Percentiles rank a stretch among this genome's conserved stretches.
These are phyloP conservation scores for Setaria italica DNA, from an alignment of 202 grass and related monocot genomes.

Conservation along the genomic window DNA sequence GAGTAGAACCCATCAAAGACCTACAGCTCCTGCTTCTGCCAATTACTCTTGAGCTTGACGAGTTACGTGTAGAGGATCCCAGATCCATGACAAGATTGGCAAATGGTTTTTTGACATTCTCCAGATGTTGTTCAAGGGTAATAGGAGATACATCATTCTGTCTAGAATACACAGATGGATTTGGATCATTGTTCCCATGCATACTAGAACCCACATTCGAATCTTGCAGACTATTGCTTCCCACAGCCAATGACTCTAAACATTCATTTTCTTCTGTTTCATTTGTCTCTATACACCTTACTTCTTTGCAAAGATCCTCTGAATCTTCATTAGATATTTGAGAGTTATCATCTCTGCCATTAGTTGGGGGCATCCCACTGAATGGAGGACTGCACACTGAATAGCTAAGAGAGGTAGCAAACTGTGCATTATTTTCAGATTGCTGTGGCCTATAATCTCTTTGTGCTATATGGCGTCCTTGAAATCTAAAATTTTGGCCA, in stretches of 20 bases:
- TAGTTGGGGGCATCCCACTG: constrained; percentile 51
- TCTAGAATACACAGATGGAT: constrained; percentile 42
- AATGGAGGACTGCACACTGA: constrained; percentile 63
- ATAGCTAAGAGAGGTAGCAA: constrained; percentile 40
- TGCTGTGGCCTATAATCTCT: constrained; percentile 43
- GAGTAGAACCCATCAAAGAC: constrained; percentile 61
- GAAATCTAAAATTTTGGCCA: constrained; percentile 49
- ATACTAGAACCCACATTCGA: constrained; percentile 43
- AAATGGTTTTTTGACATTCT: constrained; percentile 77
- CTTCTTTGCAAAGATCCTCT: constrained; percentile 91
- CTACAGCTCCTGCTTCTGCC: constrained; percentile 95
- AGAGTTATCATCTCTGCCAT: constrained; percentile 46
- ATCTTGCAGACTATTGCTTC: constrained; percentile 52
- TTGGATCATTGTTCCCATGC: constrained; percentile 35
- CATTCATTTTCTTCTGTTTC: constrained; percentile 51
- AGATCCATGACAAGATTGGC: constrained; percentile 55
- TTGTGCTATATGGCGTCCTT: constrained; percentile 34
- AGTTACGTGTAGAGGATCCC: constrained; percentile 49
- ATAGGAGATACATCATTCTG: constrained; percentile 44
- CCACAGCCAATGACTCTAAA: constrained; percentile 40
- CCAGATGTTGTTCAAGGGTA: constrained; percentile 90
- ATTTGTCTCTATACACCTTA: constrained; percentile 81
- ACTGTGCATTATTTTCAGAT: constrained; percentile 53
- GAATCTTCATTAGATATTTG: constrained; percentile 62
- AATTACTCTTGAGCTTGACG: constrained; percentile 59